Evolutionary conservation across 1,139 yeast species (phyloP), one percentile per base, ranked within the genome.

Genomic region (Candida tunisiensis): DNA sequence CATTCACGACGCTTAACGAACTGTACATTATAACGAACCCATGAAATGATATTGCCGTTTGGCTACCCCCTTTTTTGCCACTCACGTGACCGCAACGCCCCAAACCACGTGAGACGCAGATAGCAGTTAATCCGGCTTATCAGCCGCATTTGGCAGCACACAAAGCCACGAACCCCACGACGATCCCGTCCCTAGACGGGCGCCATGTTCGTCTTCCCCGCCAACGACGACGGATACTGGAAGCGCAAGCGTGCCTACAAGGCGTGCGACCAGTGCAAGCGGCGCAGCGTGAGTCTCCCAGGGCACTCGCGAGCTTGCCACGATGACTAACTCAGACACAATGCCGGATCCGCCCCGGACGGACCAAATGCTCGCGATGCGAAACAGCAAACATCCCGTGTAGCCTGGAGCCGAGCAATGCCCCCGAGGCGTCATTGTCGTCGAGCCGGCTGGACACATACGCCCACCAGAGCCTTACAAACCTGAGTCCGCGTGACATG

Each of bases 171-270:
- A 5, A 10, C 6, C 6, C 9, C 8, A 6, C 7, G 6, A 20
- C 14, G 8, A 10, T 11, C 14, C 22, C 14, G 22, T 10, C 22
- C n/a, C 7, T 14, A 20, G 4, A 20, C 9, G 22, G n/a, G n/a
- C 9, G 11, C 11, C 13, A 65, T 65, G 69, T 60, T 57, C 44
- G 73, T 66, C 27, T 67, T 67, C 36, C 73, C 73, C 3, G 73
- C 73, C n/a, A 66, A 67, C 42, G 59, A 67, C 42, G 55, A 59
- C 21, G 65, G 56, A 40, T 67, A 66, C 41, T 60, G 65, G 32
- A 59, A 63, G 21, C 51, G 74, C 23, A 65, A 65, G 39, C 47
- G 73, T 15, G 63, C 69, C 2, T 66, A 62, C 42, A 59, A 60
- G 38, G 68, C 71, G 33, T 66, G 73, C 39, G 55, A 45, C 29